These are phyloP conservation scores for Suhomyces choctaworum DNA, from an alignment of 1,139 yeast genomes.

Conservation along the genomic window DNA sequence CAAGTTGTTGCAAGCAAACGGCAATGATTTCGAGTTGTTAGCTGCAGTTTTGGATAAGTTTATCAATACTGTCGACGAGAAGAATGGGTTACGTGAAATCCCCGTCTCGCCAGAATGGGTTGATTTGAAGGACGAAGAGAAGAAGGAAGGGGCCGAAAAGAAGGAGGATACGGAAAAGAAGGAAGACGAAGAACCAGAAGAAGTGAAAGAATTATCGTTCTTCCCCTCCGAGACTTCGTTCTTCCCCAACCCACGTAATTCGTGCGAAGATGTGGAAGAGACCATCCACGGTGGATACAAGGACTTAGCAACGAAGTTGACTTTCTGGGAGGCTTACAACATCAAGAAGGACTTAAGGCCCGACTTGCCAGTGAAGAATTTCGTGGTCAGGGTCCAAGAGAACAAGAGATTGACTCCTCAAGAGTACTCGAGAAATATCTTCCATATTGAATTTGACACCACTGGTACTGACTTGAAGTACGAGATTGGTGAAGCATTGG, in stretches of 20 bases:
- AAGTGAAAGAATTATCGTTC: slow-evolving; percentile 40
- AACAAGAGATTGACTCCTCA: slow-evolving; percentile 90
- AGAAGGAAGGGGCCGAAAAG: slow-evolving; percentile 20
- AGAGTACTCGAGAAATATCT: slow-evolving; percentile 90
- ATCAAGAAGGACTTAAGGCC: slow-evolving; percentile 70
- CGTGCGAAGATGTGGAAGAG: slow-evolving; percentile 40
- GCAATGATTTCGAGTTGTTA: slow-evolving; percentile 77
- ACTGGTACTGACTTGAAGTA: slow-evolving; percentile 89
- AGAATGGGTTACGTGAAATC: slow-evolving; percentile 47
- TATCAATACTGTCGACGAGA: slow-evolving; percentile 52
- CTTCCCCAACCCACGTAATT: slow-evolving; percentile 53
- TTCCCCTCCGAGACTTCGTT: slow-evolving; percentile 63
- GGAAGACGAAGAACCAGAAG: slow-evolving; percentile 17
- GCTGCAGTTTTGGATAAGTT: slow-evolving; percentile 80
- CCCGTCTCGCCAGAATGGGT: slow-evolving; percentile 48
- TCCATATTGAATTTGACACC: slow-evolving; percentile 93
- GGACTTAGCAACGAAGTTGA: slow-evolving; percentile 68
- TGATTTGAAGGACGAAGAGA: slow-evolving; percentile 25
- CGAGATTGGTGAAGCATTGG: slow-evolving; percentile 95
- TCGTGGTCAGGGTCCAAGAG: slow-evolving; percentile 85
- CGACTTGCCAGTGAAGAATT: slow-evolving; percentile 83
- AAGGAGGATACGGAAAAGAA: slow-evolving; percentile 22
- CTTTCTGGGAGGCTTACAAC: slow-evolving; percentile 79
- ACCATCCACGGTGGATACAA: slow-evolving; percentile 39
- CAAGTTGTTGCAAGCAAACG: slow-evolving; percentile 77